phyloP scores from a whole-genome alignment of 305 asterid genomes.

The Caryopteris hybrid region DNA sequence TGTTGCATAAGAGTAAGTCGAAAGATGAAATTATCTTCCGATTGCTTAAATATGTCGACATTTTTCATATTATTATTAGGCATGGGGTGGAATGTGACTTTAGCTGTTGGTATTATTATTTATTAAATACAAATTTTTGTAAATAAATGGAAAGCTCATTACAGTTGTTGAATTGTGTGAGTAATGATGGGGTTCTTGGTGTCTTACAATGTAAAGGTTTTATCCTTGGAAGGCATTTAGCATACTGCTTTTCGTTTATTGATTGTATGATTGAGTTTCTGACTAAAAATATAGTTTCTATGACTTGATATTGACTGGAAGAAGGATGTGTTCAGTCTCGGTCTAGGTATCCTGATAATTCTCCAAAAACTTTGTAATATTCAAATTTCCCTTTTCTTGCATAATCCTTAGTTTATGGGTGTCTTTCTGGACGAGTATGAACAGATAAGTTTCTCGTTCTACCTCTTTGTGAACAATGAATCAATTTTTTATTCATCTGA shows the following conservation, averaged over 20 bases:
- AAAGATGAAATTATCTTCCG: neutral
- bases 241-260: neutral
- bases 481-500: neutral
- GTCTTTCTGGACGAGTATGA: neutral
- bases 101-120: neutral
- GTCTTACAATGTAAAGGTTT: neutral
- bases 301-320: neutral
- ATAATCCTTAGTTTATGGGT: neutral
- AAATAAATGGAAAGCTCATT: neutral
- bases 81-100: neutral
- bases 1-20: constrained; percentile 28
- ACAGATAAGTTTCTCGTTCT: neutral
- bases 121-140: neutral
- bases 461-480: neutral
- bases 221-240: neutral
- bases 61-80: neutral
- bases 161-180: neutral
- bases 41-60: neutral
- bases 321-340: neutral
- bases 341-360: neutral
- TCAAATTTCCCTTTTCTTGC: neutral
- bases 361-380: neutral
- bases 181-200: neutral
- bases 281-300: neutral
- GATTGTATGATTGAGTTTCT: neutral